Percentiles rank a stretch among this genome's conserved stretches.
Evolutionary conservation across 192 early-diverging fungal species (phyloP).

Genomic region (Coemansia sp.): DNA sequence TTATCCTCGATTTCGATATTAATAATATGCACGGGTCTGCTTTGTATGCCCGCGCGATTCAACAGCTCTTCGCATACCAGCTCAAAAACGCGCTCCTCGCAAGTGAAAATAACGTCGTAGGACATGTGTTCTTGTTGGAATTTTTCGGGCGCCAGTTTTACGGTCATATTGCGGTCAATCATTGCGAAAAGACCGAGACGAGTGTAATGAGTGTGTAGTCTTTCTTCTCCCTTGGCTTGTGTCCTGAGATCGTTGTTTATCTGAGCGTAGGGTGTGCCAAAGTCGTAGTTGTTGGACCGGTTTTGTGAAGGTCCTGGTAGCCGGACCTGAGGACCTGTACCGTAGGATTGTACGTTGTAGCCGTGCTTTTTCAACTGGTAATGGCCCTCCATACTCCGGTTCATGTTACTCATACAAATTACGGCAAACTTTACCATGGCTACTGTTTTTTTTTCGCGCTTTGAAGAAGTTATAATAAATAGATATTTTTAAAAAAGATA

Average conservation of each 20-base stretch:
- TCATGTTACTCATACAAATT: constrained; percentile 97
- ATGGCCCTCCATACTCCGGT: constrained; percentile 97
- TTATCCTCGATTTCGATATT: constrained; percentile 98
- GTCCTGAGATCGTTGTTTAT: constrained; percentile 81
- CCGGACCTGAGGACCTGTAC: constrained; percentile 89
- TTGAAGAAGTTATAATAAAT: neutral
- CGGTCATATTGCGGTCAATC: constrained; percentile 93
- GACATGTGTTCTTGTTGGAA: constrained; percentile 76
- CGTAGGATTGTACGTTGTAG: constrained; percentile 86
- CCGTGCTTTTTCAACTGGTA: constrained; percentile 73
- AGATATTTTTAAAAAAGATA: neutral
- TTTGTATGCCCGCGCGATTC: constrained; percentile 68
- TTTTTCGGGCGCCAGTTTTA: constrained; percentile 87
- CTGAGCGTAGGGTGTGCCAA: constrained; percentile 92
- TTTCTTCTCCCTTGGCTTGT: constrained; percentile 63
- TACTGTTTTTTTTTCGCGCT: neutral
- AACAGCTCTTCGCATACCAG: constrained; percentile 89
- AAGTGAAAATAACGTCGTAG: constrained; percentile 95
- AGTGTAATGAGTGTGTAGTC: constrained; percentile 59
- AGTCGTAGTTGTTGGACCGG: constrained; percentile 89
- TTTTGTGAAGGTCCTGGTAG: constrained; percentile 86
- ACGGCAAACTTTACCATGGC: constrained; percentile 86
- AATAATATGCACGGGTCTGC: constrained; percentile 84
- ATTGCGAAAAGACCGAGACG: constrained; percentile 87
- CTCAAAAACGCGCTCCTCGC: constrained; percentile 95